Evolutionary conservation across 2,329 filamentous ascomycete species (phyloP).

Genomic region (Apiospora phragmitis): DNA sequence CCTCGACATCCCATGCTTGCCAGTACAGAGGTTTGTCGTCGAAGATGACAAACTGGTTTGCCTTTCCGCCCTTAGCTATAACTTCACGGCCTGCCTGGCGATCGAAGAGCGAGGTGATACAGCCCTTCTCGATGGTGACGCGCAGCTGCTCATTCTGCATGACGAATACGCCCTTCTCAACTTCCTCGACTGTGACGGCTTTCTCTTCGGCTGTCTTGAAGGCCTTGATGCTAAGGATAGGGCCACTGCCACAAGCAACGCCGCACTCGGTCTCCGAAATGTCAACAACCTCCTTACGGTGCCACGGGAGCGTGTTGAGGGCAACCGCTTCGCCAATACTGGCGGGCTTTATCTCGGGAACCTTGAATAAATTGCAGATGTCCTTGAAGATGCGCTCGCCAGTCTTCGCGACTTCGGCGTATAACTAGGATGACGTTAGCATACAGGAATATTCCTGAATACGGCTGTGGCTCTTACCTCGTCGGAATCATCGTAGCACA

Average conservation of each 20-base stretch:
- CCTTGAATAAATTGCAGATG: constrained; percentile 66
- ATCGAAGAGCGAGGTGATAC: constrained; percentile 84
- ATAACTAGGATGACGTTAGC: constrained; percentile 55
- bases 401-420: constrained; percentile 77
- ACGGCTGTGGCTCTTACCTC: constrained; percentile 48
- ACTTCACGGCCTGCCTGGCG: constrained; percentile 72
- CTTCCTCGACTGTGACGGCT: constrained; percentile 53
- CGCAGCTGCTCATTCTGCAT: constrained; percentile 77
- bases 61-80: constrained; percentile 71
- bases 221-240: constrained; percentile 53
- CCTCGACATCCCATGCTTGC: constrained; percentile 98
- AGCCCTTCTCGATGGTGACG: constrained; percentile 71
- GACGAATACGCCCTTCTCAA: constrained; percentile 66
- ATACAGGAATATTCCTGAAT: not conserved
- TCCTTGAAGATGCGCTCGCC: constrained; percentile 72
- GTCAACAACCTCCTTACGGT: constrained; percentile 71
- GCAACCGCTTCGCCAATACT: constrained; percentile 56
- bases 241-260: constrained; percentile 58
- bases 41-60: constrained; percentile 90
- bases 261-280: constrained; percentile 55
- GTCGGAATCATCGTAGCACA: constrained; percentile 97
- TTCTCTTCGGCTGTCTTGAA: constrained; percentile 47
- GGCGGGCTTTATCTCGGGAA: constrained; percentile 46
- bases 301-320: constrained; percentile 87
- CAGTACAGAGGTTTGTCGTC: constrained; percentile 97